Evolutionary conservation across 164 flowering plant species (phyloP).

Genomic region (Aristolochia fimbriata): DNA sequence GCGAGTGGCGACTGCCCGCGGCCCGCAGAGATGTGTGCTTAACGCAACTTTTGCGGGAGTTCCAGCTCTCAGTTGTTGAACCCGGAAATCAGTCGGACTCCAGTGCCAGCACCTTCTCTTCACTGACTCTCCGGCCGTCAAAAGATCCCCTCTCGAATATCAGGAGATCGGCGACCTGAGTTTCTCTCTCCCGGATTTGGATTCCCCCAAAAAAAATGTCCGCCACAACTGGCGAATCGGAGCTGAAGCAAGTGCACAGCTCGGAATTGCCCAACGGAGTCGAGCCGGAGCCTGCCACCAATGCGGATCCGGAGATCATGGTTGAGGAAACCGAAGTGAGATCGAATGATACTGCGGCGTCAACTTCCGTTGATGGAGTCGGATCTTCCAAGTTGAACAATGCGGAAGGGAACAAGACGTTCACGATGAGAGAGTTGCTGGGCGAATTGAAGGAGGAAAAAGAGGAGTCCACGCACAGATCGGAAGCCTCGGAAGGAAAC

Average conservation of each 20-base stretch:
- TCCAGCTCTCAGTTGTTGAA: too few relatives aligned
- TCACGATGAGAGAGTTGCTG: constrained; percentile 7
- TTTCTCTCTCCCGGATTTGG: background rate
- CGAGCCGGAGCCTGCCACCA: background rate
- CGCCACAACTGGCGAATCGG: constrained; percentile 1
- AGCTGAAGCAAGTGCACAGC: background rate
- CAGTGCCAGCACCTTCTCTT: too few relatives aligned
- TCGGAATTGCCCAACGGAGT: constrained; percentile 5
- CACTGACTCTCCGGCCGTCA: too few relatives aligned
- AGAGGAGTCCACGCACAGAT: constrained; percentile 1
- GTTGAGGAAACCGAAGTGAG: background rate
- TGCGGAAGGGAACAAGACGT: background rate
- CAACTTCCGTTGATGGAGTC: background rate
- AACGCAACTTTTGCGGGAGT: too few relatives aligned
- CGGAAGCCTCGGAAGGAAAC: background rate
- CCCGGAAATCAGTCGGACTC: too few relatives aligned
- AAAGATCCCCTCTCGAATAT: too few relatives aligned
- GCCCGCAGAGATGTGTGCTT: too few relatives aligned
- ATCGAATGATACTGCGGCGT: background rate
- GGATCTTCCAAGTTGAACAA: constrained; percentile 1
- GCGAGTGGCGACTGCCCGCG: too few relatives aligned
- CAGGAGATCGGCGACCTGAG: too few relatives aligned
- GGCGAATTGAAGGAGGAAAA: constrained; percentile 4
- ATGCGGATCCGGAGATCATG: background rate
- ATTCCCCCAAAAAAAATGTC: background rate